Base-by-base conservation (phyloP, 352 stramenopile species). In the Globisporangium iwayamae region DNA sequence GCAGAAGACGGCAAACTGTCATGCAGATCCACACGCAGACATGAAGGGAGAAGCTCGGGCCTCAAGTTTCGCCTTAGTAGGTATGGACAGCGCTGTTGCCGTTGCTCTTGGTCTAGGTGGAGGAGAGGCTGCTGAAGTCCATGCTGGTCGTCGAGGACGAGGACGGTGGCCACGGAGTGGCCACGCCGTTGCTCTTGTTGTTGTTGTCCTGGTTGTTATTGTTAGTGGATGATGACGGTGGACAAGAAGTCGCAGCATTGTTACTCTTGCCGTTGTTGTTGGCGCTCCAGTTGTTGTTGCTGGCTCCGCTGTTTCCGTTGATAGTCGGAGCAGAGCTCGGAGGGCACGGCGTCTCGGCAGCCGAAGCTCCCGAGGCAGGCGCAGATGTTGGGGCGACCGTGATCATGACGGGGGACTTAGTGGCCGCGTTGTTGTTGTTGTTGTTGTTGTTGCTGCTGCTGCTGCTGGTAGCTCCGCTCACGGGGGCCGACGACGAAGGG, bases 281-380 rank as follows among this genome's bases (percentile, higher is more conserved):
- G 25, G 25, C 25, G 1, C 25, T 28, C 25, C 25, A 2, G 1
- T 28, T 54, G 28, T 3, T n/a, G 50, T 14, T 22, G 50, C 13
- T 41, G 28, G 14, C 1, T 56, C 50, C 50, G 18, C 50, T 56
- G 50, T 36, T 56, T n/a, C 50, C 28, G 6, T 41, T 72, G 32
- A 59, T 9, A 46, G 34, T 59, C 13, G 53, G 39, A 34, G 53
- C n/a, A 8, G 52, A 28, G 25, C 25, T 28, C 25, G 25, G 25
- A 28, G 34, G 34, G 34, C 34, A 39, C 10, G 34, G 34, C 34
- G 34, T 39, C 45, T 51, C 18, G 45, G n/a, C 20, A n/a, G 10
- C 18, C 25, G 45, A 22, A 50, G 45, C 45, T 11, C 34, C 34
- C n/a, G 45, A 28, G 18, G 45, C 20, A 50, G 45, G 45, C 25